Conservation (phyloP, 2,329 filamentous ascomycete species). For the Scopulariopsis brevicaulis region DNA sequence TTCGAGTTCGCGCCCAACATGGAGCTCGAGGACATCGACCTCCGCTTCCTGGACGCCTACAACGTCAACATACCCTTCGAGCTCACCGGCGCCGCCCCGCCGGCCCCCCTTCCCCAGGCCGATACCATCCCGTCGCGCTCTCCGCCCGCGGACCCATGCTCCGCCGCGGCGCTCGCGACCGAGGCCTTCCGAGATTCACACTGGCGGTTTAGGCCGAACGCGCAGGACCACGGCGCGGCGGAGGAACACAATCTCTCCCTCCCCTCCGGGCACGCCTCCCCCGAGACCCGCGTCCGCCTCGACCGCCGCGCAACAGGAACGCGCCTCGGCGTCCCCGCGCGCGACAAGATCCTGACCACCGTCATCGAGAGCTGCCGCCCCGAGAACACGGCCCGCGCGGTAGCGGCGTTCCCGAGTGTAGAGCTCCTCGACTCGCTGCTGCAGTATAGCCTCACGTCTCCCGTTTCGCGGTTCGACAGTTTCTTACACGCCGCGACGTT, state of each 20-base stretch:
- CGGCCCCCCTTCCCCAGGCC: not conserved
- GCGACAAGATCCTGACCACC: constrained; percentile 24
- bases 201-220: constrained; percentile 18
- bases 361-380: constrained; percentile 47
- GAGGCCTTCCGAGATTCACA: constrained; percentile 14
- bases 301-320: constrained; percentile 11
- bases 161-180: constrained; percentile 10
- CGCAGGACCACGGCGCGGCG: constrained; percentile 16
- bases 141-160: constrained; percentile 4
- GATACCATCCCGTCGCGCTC: no score
- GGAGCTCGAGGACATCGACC: constrained; percentile 18
- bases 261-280: constrained; percentile 11
- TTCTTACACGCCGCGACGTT: constrained; percentile 54
- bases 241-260: constrained; percentile 20
- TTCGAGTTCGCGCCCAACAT: constrained; percentile 8
- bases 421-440: constrained; percentile 49
- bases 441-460: constrained; percentile 47
- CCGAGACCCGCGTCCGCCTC: constrained; percentile 12
- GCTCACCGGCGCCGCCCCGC: constrained; percentile 4
- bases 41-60: constrained; percentile 19
- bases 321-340: constrained; percentile 9
- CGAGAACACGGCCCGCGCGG: constrained; percentile 29
- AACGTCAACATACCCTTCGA: constrained; percentile 18
- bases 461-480: constrained; percentile 41
- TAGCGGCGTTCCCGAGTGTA: constrained; percentile 49